Evolutionary conservation across 2,329 filamentous ascomycete genomes (phyloP).

Genomic region (Trichophyton schoenleinii): DNA sequence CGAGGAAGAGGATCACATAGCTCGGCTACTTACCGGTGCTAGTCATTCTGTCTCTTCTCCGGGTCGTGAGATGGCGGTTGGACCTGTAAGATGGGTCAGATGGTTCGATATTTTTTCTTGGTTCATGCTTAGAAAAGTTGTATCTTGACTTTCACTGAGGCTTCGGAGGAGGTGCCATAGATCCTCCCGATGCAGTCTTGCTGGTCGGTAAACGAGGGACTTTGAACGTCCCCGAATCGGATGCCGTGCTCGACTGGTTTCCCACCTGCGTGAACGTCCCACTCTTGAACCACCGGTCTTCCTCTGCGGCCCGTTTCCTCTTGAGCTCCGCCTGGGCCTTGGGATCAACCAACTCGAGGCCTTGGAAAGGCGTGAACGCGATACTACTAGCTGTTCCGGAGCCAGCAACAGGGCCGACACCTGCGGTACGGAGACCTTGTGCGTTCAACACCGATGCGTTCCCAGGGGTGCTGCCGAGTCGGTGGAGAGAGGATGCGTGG

Average conservation of each 20-base stretch:
- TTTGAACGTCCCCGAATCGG: constrained; percentile 48
- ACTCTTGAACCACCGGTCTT: constrained; percentile 92
- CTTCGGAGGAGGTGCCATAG: constrained; percentile 35
- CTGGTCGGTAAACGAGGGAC: constrained; percentile 60
- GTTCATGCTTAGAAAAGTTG: not conserved
- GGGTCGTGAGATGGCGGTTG: not conserved
- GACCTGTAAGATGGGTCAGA: not conserved
- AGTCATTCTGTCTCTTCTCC: not conserved
- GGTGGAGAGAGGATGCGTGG: constrained; percentile 67
- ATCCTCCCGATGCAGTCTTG: constrained; percentile 47
- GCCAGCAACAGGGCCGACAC: constrained; percentile 58
- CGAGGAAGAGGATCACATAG: not conserved
- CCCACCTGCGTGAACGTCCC: constrained; percentile 91
- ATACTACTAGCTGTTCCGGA: constrained; percentile 73
- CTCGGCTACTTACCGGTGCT: not conserved
- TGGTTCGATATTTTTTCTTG: too few species aligned
- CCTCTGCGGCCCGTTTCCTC: constrained; percentile 83
- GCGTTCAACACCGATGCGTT: constrained; percentile 49
- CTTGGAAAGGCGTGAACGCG: constrained; percentile 88
- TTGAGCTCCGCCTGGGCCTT: constrained; percentile 78
- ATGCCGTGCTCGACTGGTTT: constrained; percentile 17
- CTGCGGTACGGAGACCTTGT: constrained; percentile 60
- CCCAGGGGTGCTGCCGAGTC: constrained; percentile 55
- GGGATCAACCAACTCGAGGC: constrained; percentile 87
- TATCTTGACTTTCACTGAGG: not conserved